phyloP scores from a whole-genome alignment of 1,284 basidiomycete species.

The Ceratobasidium sp. region DNA sequence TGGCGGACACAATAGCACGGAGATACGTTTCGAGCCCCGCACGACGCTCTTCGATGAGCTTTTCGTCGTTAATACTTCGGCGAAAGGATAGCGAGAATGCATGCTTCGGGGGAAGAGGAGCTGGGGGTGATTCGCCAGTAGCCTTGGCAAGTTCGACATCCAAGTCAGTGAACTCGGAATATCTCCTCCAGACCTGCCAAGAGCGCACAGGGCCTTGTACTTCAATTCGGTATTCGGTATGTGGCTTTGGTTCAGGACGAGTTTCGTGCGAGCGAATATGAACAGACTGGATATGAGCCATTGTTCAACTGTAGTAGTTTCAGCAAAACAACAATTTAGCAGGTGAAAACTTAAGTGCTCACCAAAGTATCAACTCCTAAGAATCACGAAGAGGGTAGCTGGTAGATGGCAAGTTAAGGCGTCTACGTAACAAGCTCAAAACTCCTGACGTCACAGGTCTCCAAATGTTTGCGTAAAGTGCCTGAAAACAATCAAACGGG shows the following conservation, averaged over 20 bases:
- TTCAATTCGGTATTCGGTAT: conserved; percentile 82
- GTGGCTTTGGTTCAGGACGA: conserved; percentile 65
- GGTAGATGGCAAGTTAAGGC: neutral
- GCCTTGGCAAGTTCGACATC: conserved; percentile 81
- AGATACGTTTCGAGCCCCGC: conserved; percentile 85
- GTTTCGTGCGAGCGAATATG: conserved; percentile 67
- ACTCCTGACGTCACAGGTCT: neutral
- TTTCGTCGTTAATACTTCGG: conserved; percentile 53
- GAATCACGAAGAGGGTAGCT: neutral
- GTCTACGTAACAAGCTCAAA: neutral
- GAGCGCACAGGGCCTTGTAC: conserved; percentile 84
- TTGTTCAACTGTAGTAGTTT: conserved; percentile 47
- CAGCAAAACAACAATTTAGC: neutral
- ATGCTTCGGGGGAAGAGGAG: conserved; percentile 83
- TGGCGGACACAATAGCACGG: conserved; percentile 81
- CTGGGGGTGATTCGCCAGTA: conserved; percentile 76
- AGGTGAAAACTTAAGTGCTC: neutral
- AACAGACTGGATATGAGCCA: conserved; percentile 80
- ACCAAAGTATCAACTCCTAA: conserved; percentile 1
- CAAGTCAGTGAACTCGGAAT: conserved; percentile 92
- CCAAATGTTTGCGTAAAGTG: neutral
- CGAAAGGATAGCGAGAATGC: conserved; percentile 65
- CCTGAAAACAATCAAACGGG: neutral
- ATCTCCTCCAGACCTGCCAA: conserved; percentile 93
- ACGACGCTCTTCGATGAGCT: conserved; percentile 77